Evolutionary conservation across 139 green algal genomes (phyloP), one percentile per base, ranked within the genome.

Genomic region (Trebouxia sp.): DNA sequence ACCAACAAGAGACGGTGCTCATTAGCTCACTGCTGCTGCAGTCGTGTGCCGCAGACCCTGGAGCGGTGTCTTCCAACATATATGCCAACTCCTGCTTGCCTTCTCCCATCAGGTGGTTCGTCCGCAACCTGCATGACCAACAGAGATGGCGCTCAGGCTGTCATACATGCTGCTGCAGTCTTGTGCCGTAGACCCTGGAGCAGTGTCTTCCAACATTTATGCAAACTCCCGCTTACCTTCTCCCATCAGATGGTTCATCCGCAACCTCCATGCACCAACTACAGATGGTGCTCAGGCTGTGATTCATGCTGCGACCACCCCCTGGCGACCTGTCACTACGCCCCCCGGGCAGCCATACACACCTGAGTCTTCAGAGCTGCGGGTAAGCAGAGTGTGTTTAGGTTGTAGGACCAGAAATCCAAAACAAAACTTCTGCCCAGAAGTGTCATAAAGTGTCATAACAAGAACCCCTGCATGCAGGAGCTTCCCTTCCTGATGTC

Each of bases 1-100:
- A 22, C 8, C 15, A 43, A 26, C 10, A 20, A 3, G 11, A 35
- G 30, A 17, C 20, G 7, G 72, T 38, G 26, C 17, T 43, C 7
- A 22, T n/a, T 24, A 30, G 11, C 14, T 17, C 1, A 53, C 30
- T 37, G 39, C 42, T 6, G 17, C 14, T 83, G 79, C 79, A 83
- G 79, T 65, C 66, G 3, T 83, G 79, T 79, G 79, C 87, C 17
- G 87, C 90, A 9, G 92, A 96, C 82, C 92, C 92, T 0, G 92
- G 92, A 26, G 86, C 86, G 3, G 92, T 96, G 43, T 70, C 69
- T 11, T 92, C 87, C 22, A 86, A 88, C 81, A 94, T 96, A 58
- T 96, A 87, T 80, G 81, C 85, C 74, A 28, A 83, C 37, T 39
- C 41, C 20, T 11, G 10, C n/a, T 35, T 42, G 78, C 82, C 0